Base-by-base conservation (phyloP, 306 rosid species). In the Malus sylvestris region DNA sequence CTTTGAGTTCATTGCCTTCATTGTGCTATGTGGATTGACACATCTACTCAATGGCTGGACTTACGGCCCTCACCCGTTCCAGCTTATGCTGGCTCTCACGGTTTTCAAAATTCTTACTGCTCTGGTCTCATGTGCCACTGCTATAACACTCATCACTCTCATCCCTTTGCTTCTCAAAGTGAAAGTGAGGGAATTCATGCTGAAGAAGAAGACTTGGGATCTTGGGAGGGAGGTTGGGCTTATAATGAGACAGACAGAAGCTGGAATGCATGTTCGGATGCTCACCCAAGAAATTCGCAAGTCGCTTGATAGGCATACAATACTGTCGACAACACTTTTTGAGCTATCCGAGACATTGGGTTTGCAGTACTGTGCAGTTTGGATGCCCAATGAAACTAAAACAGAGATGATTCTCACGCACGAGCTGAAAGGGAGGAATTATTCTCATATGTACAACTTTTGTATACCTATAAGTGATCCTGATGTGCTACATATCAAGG, bases 11-110 rank as follows among this genome's bases (percentile, higher is more conserved):
- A 93, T 96, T 76, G 90, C 98, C 73, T 96, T 96, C 87, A 96
- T 96, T 73, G 99, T 96, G 12, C 83, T 96, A 8, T 96, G 99
- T 80, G 99, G 99, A 6, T 68, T 96, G 90, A 93, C 99, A 23
- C 99, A 96, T 84, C 82, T 96, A 82, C 87, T 96, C 76, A 96
- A 93, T 76, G 99, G 99, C 45, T 96, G 99, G 99, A 96, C 99
- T 78, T 96, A 96, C 81, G 91, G 96, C 68, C 98, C 92, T 73
- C 99, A 96, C 85, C 91, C 99, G 8, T 96, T 96, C 82, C 99
- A 96, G 79, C 90, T 96, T 58, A 93, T 96, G 99, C 89, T 96
- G 76, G 91, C 99, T 49, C 96, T 96, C 63, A 93, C 99, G 0
- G 87, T 96, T 82, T 91, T 91, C 85, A 96, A 96, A 76, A 96